These are phyloP conservation scores for Mallotus japonicus DNA, from an alignment of 441 rosid genomes.

Conservation along the genomic window DNA sequence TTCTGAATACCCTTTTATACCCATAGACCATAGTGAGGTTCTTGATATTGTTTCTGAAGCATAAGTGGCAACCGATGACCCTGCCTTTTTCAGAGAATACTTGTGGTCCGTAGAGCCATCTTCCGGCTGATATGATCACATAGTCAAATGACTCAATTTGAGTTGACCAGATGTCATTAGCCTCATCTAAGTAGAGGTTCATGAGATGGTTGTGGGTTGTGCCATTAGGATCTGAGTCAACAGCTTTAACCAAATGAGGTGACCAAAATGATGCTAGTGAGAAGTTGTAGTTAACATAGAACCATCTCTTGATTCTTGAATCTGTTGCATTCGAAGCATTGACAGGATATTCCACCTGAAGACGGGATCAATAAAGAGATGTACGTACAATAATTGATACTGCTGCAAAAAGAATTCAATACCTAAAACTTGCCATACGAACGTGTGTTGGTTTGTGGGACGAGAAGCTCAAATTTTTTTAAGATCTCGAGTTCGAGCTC, in stretches of 20 bases:
- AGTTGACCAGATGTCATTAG: slow-evolving; percentile 49
- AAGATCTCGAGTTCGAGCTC: no score
- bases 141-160: slow-evolving; percentile 52
- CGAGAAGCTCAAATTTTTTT: no score
- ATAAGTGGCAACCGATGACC: slow-evolving; percentile 47
- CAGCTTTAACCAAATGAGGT: slow-evolving; percentile 63
- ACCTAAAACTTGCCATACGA: no score
- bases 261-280: slow-evolving; percentile 64
- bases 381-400: no score
- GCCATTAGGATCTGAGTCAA: slow-evolving; percentile 45
- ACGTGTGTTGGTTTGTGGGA: no score
- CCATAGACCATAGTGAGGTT: slow-evolving; percentile 42
- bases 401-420: no score
- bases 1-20: slow-evolving; percentile 55
- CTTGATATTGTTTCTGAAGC: slow-evolving; percentile 26
- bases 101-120: slow-evolving; percentile 67
- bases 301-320: slow-evolving; percentile 54
- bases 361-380: not conserved
- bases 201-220: slow-evolving; percentile 37
- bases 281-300: slow-evolving; percentile 48
- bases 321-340: slow-evolving; percentile 46
- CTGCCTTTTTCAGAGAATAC: slow-evolving; percentile 42
- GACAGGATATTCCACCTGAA: slow-evolving; percentile 60
- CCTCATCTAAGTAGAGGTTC: slow-evolving; percentile 59
- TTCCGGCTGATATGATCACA: slow-evolving; percentile 63